Evolutionary conservation across 2,329 filamentous ascomycete genomes (phyloP).

Genomic region (Clarireedia paspali): DNA sequence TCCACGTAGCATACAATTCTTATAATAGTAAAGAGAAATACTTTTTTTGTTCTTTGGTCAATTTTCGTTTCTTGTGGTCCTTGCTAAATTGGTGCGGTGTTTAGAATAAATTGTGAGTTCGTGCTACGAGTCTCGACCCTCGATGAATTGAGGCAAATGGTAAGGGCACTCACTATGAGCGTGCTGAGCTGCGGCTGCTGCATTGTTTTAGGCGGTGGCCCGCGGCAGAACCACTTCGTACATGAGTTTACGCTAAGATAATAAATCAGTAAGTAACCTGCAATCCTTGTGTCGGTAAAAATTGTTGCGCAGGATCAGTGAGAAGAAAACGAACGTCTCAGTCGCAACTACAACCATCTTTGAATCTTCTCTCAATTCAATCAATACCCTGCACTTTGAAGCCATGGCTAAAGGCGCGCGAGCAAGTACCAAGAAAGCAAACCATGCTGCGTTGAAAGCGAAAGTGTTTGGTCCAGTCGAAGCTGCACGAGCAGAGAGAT

Average conservation of each 20-base stretch:
- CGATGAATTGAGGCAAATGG: too few species aligned
- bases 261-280: background rate
- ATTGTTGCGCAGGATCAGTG: background rate
- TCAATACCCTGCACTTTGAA: conserved; percentile 19
- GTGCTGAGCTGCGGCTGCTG: background rate
- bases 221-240: background rate
- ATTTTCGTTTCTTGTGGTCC: background rate
- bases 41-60: background rate
- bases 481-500: conserved; percentile 68
- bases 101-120: background rate
- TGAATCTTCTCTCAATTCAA: conserved; percentile 2
- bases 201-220: background rate
- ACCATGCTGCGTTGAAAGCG: conserved; percentile 72
- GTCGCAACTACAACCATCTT: background rate
- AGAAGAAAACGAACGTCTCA: too few species aligned
- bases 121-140: background rate
- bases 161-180: too few species aligned
- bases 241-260: conserved; percentile 5
- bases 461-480: conserved; percentile 81
- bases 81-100: background rate
- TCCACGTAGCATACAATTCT: background rate
- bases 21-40: background rate
- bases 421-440: conserved; percentile 72
- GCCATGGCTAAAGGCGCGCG: conserved; percentile 82
- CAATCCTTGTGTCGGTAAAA: background rate